Evolutionary conservation across 148 eudicot species (phyloP).

Genomic region (Heliamphora exappendiculata): DNA sequence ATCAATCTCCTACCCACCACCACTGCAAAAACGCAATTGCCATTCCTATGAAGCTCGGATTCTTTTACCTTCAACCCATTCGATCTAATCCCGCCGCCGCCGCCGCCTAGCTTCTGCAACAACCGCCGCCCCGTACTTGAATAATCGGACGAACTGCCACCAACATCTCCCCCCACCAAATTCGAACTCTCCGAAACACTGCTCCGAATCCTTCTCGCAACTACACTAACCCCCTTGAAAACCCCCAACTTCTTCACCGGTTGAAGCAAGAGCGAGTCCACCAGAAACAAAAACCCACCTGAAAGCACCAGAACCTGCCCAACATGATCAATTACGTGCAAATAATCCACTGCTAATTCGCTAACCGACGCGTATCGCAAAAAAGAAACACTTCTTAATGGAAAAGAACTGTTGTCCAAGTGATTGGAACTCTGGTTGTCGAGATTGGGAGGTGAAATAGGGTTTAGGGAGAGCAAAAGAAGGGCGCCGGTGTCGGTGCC

Average conservation of each 20-base stretch:
- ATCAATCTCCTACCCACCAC: slow-evolving; percentile 55
- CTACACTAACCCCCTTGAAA: slow-evolving; percentile 44
- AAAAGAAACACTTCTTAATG: slow-evolving; percentile 9
- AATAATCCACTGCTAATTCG: slow-evolving; percentile 20
- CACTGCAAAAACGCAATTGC: slow-evolving; percentile 42
- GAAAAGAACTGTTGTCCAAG: slow-evolving; percentile 13
- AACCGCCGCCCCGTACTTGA: slow-evolving; percentile 33
- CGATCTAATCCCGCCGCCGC: slow-evolving; percentile 42
- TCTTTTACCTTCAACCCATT: slow-evolving; percentile 41
- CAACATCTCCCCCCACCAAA: slow-evolving; percentile 19
- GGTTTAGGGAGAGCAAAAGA: slow-evolving; percentile 40
- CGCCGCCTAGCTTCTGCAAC: slow-evolving; percentile 49
- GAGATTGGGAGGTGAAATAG: slow-evolving; percentile 13
- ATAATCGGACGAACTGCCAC: slow-evolving; percentile 16
- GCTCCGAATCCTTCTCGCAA: slow-evolving; percentile 46
- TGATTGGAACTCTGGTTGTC: not conserved
- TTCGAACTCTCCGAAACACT: slow-evolving; percentile 21
- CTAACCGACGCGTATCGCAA: slow-evolving; percentile 26
- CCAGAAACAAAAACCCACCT: slow-evolving; percentile 40
- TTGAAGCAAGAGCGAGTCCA: slow-evolving; percentile 30
- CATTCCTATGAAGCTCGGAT: slow-evolving; percentile 24
- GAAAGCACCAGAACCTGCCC: slow-evolving; percentile 44
- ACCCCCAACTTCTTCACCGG: slow-evolving; percentile 37
- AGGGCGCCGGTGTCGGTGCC: slow-evolving; percentile 63
- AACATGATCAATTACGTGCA: slow-evolving; percentile 34